Base-by-base conservation (phyloP, 225 moss, liverwort and hornwort genomes). In the Polytrichum commune region DNA sequence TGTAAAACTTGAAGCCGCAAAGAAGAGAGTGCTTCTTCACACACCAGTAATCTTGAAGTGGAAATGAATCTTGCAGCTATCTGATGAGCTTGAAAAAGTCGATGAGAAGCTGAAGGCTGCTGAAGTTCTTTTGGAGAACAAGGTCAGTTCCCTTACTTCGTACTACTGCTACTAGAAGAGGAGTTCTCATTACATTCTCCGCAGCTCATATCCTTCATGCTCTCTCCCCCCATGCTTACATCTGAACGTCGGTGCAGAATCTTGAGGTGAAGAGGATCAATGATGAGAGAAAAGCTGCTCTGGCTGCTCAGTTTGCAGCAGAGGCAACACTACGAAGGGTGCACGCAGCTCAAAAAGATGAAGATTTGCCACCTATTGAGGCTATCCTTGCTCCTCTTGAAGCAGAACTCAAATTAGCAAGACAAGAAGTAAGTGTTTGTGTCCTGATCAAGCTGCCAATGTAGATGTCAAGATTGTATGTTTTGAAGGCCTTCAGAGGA, bases 271-370 rank as follows among this genome's bases (percentile, higher is more conserved):
- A 97, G 83, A 93, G 89, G 70, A 82, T 97, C 69, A 93, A 86
- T 82, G 96, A 97, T 77, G 96, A 97, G 79, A 93, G 86, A 86
- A 97, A 94, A 82, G 89, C 88, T 64, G 96, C 96, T 62, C 55
- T 89, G 70, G 92, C 89, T 66, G 96, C 90, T 16, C 96, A 97
- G 86, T 89, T 84, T 77, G 96, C 93, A 57, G 96, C 96, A 8
- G 96, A 97, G 83, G 93, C 93, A 65, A 97, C 96, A 72, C 66
- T 97, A 70, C 89, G 96, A 57, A 86, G 96, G 76, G 93, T 97
- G 27, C 96, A 97, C 54, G 96, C 96, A 55, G 96, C 96, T 63
- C 93, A 97, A 75, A 97, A 91, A 83, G 96, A 97, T 77, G 93
- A 94, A 62, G 93, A 93, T 69, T 75, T 93, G 72, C 96, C 96